Base-by-base conservation (phyloP, 495 filamentous ascomycete species). In the Penicillium dipodomyicola region DNA sequence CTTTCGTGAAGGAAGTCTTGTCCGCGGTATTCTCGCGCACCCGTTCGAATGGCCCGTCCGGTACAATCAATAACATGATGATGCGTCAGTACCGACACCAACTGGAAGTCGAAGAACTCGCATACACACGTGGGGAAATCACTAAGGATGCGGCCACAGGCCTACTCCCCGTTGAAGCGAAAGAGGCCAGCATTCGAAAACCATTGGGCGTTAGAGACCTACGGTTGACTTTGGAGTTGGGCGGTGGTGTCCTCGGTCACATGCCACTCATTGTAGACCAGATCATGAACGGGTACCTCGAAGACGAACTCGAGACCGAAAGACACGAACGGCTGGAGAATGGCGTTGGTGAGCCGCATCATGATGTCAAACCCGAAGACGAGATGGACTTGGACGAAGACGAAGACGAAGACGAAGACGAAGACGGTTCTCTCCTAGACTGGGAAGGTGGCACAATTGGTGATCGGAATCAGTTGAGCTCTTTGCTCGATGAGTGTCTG, bases 1-100 rank as follows among this genome's bases (percentile, higher is more conserved):
- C 88, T 0, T 96, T 87, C 65, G 86, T 97, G 57, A 97, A 97
- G 72, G 90, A 96, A 62, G 82, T 93, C 5, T 75, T 97, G 32
- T 84, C 86, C 7, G 82, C 84, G 3, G 82, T 96, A 11, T 90
- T 95, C 62, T 84, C 81, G 22, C 87, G 89, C 23, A 91, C 90
- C 0, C 81, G 90, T 54, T 83, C 80, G 56, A 96, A 97, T 64
- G 89, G 88, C 0, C 87, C 89, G 14, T 86, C 85, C 2, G 80
- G 84, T 14, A 83, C 83, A 32, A 77, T 81, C 48, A 82, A 78
- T 55, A 89, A 88, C 72, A 80, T 96, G 62, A 87, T 90, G 72
- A 96, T 88, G 20, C 82, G 87, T 52, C 85, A 84, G 56, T 96
- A 92, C 65, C 85, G 84, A 43, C 72, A 82, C 39, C 86, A 88